Evolutionary conservation across 1,284 basidiomycete species (phyloP), one percentile per base, ranked within the genome.

Genomic region (Marasmius tenuissimus): DNA sequence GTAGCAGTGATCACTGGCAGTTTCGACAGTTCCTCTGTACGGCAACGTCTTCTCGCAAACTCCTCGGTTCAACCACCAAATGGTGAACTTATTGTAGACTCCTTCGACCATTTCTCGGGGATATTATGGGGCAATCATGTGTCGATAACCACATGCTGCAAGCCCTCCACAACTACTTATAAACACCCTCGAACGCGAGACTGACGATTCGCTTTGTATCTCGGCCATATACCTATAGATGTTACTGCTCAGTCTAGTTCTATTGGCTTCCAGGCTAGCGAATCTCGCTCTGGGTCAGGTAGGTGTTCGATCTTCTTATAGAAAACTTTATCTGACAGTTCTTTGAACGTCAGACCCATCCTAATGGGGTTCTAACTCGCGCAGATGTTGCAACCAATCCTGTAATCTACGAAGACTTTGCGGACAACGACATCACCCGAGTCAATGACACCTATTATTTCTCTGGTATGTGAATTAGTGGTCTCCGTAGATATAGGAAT

Each of bases 371-470:
- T n/a, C 3, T n/a, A 12, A 6, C 40, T 6, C 40, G 12, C 11
- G 40, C 40, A 12, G 40, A 42, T 3, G 40, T 42, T 42, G n/a
- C 3, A 6, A 65, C 22, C 48, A 70, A 70, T 49, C 70, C 69
- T 18, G 57, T 68, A 12, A 33, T 70, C 14, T 71, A 65, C 62
- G 61, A 70, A 35, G 70, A 71, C 56, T 64, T 69, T 12, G 66
- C 70, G 4, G 69, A 71, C 61, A 59, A 70, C 33, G 69, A 67
- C 49, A 60, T 71, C 53, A 58, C 58, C 48, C 67, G 67, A 34
- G 65, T 68, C 22, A 60, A 65, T 58, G 63, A 62, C 45, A 66
- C 64, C 22, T 71, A 64, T 63, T 72, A 70, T 58, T 66, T 68
- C 48, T 56, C 62, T 39, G 60, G 65, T 2, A 58, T 62, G 16